These are phyloP conservation scores for Rugonectria rugulosa DNA, from an alignment of 2,329 filamentous ascomycete species.

Conservation along the genomic window DNA sequence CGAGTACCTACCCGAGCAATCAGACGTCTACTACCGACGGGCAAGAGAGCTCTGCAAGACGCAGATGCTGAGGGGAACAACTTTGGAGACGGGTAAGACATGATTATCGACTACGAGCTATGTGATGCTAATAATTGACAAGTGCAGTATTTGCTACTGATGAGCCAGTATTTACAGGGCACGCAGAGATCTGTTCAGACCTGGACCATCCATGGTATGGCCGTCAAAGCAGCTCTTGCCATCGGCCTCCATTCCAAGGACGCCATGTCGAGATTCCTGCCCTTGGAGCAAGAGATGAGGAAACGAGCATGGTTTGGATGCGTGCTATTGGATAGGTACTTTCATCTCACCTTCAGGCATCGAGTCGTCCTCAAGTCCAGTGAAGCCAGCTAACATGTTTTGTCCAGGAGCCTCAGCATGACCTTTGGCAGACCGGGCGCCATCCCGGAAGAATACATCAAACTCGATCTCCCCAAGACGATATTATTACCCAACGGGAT, in stretches of 20 bases:
- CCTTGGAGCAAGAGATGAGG: constrained; percentile 54
- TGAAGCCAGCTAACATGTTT: background rate
- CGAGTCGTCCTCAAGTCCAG: background rate
- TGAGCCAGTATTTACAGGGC: constrained; percentile 61
- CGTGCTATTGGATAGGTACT: constrained; percentile 26
- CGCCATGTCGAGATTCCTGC: constrained; percentile 44
- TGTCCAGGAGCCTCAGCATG: constrained; percentile 24
- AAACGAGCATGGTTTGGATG: constrained; percentile 53
- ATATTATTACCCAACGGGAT: background rate
- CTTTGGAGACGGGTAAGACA: constrained; percentile 50
- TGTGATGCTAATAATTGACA: background rate
- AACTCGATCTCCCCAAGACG: constrained; percentile 13
- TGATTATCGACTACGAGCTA: no score
- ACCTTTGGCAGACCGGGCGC: constrained; percentile 26
- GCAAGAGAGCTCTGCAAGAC: constrained; percentile 53
- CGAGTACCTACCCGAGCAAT: constrained; percentile 47
- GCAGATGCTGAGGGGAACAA: constrained; percentile 50
- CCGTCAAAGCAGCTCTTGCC: constrained; percentile 58
- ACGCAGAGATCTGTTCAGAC: constrained; percentile 61
- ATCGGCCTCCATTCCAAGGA: constrained; percentile 58
- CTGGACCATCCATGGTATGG: constrained; percentile 62
- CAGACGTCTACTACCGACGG: constrained; percentile 54
- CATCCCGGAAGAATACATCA: constrained; percentile 28
- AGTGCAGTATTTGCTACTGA: constrained; percentile 58
- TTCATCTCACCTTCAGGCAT: no score